Conservation (phyloP, 306 rosid genomes). For the Lathyrus sativus region DNA sequence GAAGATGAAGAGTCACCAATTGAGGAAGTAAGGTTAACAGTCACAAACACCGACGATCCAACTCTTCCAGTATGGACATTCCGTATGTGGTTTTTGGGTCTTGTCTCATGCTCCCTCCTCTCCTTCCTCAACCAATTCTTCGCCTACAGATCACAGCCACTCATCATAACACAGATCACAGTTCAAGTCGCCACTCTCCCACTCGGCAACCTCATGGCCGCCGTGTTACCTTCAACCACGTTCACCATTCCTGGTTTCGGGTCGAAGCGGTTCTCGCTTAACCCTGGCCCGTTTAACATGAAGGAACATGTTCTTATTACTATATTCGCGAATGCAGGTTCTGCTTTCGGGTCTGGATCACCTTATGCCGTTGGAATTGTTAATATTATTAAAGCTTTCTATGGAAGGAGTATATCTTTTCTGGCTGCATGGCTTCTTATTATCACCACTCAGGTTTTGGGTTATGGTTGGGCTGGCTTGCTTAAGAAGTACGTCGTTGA, state of each 20-base stretch:
- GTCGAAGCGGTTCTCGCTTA: conserved; percentile 37
- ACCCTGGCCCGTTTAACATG: conserved; percentile 78
- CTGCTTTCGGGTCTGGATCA: conserved; percentile 59
- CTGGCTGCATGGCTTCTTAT: conserved; percentile 57
- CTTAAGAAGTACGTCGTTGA: conserved; percentile 77
- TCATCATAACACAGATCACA: conserved; percentile 54
- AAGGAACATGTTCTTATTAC: conserved; percentile 79
- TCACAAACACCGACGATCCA: conserved; percentile 55
- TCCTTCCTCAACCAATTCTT: conserved; percentile 78
- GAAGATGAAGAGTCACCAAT: conserved; percentile 60
- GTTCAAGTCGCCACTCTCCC: conserved; percentile 65
- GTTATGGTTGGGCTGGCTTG: conserved; percentile 86
- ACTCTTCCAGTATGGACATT: conserved; percentile 76
- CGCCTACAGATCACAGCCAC: conserved; percentile 59
- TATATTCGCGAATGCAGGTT: conserved; percentile 71
- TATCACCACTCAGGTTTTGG: conserved; percentile 68
- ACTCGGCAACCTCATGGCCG: conserved; percentile 61
- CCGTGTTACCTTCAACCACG: conserved; percentile 43
- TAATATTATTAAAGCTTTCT: conserved; percentile 54
- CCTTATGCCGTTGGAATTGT: conserved; percentile 62
- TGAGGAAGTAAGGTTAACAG: conserved; percentile 67
- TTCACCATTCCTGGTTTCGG: conserved; percentile 53
- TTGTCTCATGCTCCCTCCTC: conserved; percentile 56
- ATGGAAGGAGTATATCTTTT: conserved; percentile 50
- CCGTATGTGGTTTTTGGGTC: conserved; percentile 75